A percentile compares a stretch with the other conserved stretches of the same genome.
phyloP scores from a whole-genome alignment of 2,329 filamentous ascomycete species.

The Sporothrix humicola region DNA sequence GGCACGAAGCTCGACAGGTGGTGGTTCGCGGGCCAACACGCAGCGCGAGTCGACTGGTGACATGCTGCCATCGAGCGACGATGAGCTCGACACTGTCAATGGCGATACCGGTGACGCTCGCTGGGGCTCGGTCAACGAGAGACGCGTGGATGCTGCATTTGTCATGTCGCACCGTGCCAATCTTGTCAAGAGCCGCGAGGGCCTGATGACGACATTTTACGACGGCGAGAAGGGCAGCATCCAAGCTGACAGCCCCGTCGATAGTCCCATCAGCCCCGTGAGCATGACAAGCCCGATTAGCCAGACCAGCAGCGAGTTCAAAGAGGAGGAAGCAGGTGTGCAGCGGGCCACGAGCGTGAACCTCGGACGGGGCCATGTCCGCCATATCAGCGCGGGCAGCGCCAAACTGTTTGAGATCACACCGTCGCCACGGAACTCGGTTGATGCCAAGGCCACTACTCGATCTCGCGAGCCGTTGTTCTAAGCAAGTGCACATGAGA shows the following conservation, averaged over 20 bases:
- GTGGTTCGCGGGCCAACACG: constrained; percentile 40
- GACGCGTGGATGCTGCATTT: constrained; percentile 65
- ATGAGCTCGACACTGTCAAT: constrained; percentile 46
- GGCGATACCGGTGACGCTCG: constrained; percentile 46
- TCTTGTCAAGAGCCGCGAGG: constrained; percentile 59
- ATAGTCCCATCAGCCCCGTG: constrained; percentile 30
- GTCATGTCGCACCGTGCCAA: constrained; percentile 49
- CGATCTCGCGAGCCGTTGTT: constrained; percentile 22
- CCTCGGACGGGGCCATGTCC: constrained; percentile 67
- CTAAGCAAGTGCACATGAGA: background rate
- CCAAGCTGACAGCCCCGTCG: constrained; percentile 26
- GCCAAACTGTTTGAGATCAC: constrained; percentile 74
- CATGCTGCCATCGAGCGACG: constrained; percentile 63
- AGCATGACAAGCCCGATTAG: constrained; percentile 34
- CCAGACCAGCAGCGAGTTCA: constrained; percentile 37
- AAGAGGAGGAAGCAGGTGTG: constrained; percentile 49
- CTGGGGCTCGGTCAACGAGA: constrained; percentile 48
- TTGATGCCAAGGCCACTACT: constrained; percentile 51
- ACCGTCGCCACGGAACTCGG: constrained; percentile 60
- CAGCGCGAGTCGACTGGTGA: constrained; percentile 55
- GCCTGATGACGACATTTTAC: constrained; percentile 53
- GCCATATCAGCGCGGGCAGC: constrained; percentile 78
- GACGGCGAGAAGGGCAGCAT: constrained; percentile 47
- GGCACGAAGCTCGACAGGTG: constrained; percentile 41
- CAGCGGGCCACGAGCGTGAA: constrained; percentile 75